Evolutionary conservation across 495 filamentous ascomycete species (phyloP).

Genomic region (Patellaria atrata): DNA sequence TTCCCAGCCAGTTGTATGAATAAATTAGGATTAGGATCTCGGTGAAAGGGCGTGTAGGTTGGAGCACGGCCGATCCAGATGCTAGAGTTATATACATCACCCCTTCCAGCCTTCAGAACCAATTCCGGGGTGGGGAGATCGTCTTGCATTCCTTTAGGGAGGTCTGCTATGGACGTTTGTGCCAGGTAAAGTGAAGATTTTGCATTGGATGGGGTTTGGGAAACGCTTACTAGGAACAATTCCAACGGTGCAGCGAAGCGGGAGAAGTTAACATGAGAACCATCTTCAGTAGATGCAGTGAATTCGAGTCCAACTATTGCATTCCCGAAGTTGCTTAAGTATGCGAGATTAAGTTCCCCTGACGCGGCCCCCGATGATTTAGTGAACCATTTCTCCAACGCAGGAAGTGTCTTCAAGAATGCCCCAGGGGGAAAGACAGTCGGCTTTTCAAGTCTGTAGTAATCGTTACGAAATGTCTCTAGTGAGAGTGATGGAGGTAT

Average conservation of each 20-base stretch:
- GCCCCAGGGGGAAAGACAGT: no score
- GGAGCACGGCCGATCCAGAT: conserved; percentile 79
- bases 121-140: conserved; percentile 58
- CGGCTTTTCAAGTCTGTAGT: no score
- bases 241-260: conserved; percentile 42
- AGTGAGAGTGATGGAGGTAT: no score
- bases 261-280: conserved; percentile 28
- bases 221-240: conserved; percentile 34
- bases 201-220: conserved; percentile 4
- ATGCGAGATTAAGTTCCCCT: conserved; percentile 32
- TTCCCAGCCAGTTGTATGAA: conserved; percentile 68
- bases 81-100: conserved; percentile 68
- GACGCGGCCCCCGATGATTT: not conserved
- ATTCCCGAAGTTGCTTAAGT: conserved; percentile 35
- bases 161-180: conserved; percentile 53
- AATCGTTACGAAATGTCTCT: no score
- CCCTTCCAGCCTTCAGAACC: conserved; percentile 46
- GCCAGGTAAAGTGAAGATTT: conserved; percentile 91
- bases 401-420: no score
- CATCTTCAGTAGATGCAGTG: conserved; percentile 19
- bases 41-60: conserved; percentile 79
- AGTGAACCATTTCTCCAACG: conserved; percentile 40
- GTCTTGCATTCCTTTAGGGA: conserved; percentile 43
- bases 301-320: conserved; percentile 46
- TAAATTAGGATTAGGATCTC: conserved; percentile 87